phyloP scores from a whole-genome alignment of 495 filamentous ascomycete genomes.

The Neurospora sp. region DNA sequence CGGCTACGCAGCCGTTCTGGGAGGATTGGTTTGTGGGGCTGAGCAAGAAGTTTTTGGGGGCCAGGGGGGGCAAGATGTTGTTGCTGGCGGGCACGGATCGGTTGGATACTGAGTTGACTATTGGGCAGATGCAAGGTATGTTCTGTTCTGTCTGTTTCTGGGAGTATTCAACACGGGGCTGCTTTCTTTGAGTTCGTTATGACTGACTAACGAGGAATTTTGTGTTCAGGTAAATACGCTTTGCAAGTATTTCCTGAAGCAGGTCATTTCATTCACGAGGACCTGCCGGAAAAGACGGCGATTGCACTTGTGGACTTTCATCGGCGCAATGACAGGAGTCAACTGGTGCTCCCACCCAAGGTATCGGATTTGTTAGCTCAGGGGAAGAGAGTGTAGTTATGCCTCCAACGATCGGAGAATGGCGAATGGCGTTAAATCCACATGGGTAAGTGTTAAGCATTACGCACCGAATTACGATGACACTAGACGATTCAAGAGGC shows the following conservation, averaged over 20 bases:
- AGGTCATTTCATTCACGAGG: slow-evolving; percentile 94
- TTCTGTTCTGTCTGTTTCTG: slow-evolving; percentile 1
- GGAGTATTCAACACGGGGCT: neutral
- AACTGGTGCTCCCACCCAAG: slow-evolving; percentile 82
- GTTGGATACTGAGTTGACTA: slow-evolving; percentile 88
- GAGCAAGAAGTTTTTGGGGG: slow-evolving; percentile 77
- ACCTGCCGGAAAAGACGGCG: slow-evolving; percentile 81
- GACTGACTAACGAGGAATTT: slow-evolving; percentile 1
- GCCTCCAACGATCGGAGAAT: neutral
- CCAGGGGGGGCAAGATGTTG: slow-evolving; percentile 78
- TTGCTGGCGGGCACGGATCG: slow-evolving; percentile 90
- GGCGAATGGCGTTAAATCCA: neutral
- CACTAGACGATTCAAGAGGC: too few relatives aligned
- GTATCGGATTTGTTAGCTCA: slow-evolving; percentile 50
- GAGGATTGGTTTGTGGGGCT: slow-evolving; percentile 85
- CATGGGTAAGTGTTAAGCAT: neutral
- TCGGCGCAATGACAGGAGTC: slow-evolving; percentile 74
- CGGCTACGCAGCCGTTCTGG: slow-evolving; percentile 83
- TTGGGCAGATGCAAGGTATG: slow-evolving; percentile 93
- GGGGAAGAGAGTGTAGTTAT: slow-evolving; percentile 39
- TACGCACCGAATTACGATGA: neutral
- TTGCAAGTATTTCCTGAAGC: slow-evolving; percentile 90
- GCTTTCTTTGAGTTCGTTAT: neutral
- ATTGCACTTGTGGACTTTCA: slow-evolving; percentile 81
- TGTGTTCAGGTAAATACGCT: slow-evolving; percentile 72